phyloP scores from a whole-genome alignment of 768 basidiomycete species.

The Tricholoma flavovirens region DNA sequence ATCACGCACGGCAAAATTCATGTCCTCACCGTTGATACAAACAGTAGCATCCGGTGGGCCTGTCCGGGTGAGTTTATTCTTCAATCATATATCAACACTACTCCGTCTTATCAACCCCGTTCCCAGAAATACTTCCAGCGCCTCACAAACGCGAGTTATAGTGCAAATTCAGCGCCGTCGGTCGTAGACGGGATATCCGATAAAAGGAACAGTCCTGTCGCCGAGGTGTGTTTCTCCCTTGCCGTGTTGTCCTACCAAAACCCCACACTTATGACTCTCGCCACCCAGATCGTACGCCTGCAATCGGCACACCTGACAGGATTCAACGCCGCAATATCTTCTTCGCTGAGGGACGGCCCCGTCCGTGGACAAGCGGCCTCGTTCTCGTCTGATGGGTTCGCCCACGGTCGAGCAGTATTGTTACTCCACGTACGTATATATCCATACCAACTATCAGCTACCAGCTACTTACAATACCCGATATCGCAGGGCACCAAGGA shows the following conservation, averaged over 20 bases:
- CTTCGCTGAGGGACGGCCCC: conserved; percentile 67
- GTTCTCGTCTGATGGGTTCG: conserved; percentile 45
- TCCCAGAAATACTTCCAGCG: conserved; percentile 46
- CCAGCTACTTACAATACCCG: too few relatives aligned
- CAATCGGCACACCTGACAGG: conserved; percentile 74
- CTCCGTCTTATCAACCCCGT: too few relatives aligned
- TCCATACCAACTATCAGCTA: too few relatives aligned
- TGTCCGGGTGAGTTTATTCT: conserved; percentile 41
- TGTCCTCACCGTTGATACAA: conserved; percentile 74
- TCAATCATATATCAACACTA: background rate
- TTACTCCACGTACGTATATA: conserved; percentile 53
- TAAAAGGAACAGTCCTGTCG: conserved; percentile 29
- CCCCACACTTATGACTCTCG: background rate
- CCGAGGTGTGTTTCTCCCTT: conserved; percentile 30
- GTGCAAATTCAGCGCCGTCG: background rate
- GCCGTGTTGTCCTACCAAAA: background rate
- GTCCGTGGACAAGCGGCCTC: conserved; percentile 54
- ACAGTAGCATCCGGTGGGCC: conserved; percentile 55
- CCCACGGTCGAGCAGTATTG: conserved; percentile 37
- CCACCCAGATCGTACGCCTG: conserved; percentile 57
- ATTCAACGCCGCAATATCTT: conserved; percentile 73
- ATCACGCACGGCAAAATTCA: conserved; percentile 69
- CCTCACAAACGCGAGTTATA: conserved; percentile 34
- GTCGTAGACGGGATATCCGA: conserved; percentile 7
- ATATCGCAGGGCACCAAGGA: conserved; percentile 61